Evolutionary conservation across 202 grass and related monocot species (phyloP).

Genomic region (Musa balbisiana): DNA sequence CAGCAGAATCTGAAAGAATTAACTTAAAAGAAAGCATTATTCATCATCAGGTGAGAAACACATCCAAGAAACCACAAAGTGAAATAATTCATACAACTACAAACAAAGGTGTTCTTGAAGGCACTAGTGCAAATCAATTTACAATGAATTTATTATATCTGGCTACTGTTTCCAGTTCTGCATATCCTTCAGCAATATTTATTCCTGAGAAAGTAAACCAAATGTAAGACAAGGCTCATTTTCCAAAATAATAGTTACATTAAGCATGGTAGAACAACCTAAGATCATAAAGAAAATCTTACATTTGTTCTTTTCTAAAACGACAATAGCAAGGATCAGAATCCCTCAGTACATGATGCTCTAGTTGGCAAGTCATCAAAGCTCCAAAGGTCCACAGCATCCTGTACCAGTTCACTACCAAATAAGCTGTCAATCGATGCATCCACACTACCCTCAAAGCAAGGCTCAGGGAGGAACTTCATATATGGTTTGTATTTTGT

Average conservation of each 20-base stretch:
- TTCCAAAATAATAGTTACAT: background rate
- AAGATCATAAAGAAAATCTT: too few species aligned
- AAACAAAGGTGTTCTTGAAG: too few species aligned
- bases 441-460: background rate
- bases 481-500: background rate
- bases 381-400: slow-evolving; percentile 7
- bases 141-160: background rate
- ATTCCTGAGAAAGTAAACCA: background rate
- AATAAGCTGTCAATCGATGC: background rate
- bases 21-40: too few species aligned
- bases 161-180: background rate
- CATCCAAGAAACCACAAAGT: background rate
- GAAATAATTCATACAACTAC: background rate
- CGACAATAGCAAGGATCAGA: too few species aligned
- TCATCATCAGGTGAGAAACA: too few species aligned
- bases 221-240: background rate
- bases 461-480: background rate
- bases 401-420: background rate
- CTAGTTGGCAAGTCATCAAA: background rate
- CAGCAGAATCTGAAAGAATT: too few species aligned
- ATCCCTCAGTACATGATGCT: too few species aligned
- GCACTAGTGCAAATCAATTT: too few species aligned
- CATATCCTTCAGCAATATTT: background rate
- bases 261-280: background rate
- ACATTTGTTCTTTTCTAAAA: too few species aligned